Evolutionary conservation across 129 eudicot genomes (phyloP).

Genomic region (Helichrysum umbraculigerum): DNA sequence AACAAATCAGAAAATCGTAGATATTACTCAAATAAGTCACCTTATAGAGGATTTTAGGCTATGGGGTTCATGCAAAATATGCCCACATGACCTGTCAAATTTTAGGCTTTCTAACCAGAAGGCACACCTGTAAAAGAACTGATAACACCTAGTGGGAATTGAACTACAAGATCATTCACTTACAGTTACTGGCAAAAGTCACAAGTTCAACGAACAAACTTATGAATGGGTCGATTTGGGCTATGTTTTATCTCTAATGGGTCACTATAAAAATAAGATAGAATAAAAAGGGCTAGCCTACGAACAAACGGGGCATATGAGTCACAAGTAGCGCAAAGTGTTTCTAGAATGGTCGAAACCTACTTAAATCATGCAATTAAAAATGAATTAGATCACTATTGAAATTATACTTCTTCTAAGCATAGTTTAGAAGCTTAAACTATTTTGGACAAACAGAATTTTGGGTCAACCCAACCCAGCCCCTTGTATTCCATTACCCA

Average conservation of each 20-base stretch:
- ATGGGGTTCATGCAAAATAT: not conserved
- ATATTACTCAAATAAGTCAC: not conserved
- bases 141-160: too few species aligned
- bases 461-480: not conserved
- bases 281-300: not conserved
- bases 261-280: not conserved
- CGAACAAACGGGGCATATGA: not conserved
- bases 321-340: not conserved
- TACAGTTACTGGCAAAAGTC: too few species aligned
- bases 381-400: too few species aligned
- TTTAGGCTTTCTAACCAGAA: not conserved
- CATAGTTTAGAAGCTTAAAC: too few species aligned
- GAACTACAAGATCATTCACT: too few species aligned
- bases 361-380: too few species aligned
- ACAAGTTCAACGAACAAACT: too few species aligned
- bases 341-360: too few species aligned
- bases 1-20: conserved; percentile 9
- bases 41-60: too few species aligned
- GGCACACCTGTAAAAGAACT: not conserved
- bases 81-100: not conserved
- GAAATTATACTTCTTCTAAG: too few species aligned
- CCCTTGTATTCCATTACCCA: not conserved
- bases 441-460: not conserved
- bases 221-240: too few species aligned
- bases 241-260: not conserved